A percentile compares a stretch with the other conserved stretches of the same genome.
phyloP scores from a whole-genome alignment of 2,329 filamentous ascomycete species.

The Pyricularia sp. region DNA sequence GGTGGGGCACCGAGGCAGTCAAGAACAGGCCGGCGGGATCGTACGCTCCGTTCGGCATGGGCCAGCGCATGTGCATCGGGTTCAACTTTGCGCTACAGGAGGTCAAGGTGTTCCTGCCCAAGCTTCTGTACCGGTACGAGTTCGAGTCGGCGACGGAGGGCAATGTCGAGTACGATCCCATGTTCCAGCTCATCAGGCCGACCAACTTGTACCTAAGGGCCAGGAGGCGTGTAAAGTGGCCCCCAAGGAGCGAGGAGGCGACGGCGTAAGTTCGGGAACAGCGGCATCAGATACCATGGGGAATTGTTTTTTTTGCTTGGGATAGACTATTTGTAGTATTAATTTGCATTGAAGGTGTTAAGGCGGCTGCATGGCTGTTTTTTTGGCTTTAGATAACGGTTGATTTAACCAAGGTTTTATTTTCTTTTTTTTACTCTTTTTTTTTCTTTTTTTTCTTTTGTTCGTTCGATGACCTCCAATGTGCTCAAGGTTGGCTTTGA shows the following conservation, averaged over 20 bases:
- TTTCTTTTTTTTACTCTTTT: background rate
- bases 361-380: background rate
- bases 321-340: background rate
- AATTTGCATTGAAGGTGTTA: background rate
- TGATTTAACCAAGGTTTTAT: background rate
- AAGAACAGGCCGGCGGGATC: constrained; percentile 39
- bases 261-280: background rate
- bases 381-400: background rate
- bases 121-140: constrained; percentile 49
- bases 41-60: constrained; percentile 51
- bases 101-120: constrained; percentile 47
- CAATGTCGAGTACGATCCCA: constrained; percentile 47
- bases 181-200: constrained; percentile 48
- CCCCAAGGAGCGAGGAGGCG: constrained; percentile 12
- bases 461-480: background rate
- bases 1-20: constrained; percentile 46
- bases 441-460: background rate
- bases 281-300: background rate
- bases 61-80: constrained; percentile 49
- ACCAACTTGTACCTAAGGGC: constrained; percentile 44
- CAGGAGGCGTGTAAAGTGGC: constrained; percentile 38
- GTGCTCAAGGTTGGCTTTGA: no score
- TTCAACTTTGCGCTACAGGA: constrained; percentile 57
- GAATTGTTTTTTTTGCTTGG: background rate
- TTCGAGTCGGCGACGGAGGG: constrained; percentile 41